Percentiles rank a stretch among this genome's conserved stretches.
Evolutionary conservation across 2,329 filamentous ascomycete genomes (phyloP).

Genomic region (Emergomyces africanus): DNA sequence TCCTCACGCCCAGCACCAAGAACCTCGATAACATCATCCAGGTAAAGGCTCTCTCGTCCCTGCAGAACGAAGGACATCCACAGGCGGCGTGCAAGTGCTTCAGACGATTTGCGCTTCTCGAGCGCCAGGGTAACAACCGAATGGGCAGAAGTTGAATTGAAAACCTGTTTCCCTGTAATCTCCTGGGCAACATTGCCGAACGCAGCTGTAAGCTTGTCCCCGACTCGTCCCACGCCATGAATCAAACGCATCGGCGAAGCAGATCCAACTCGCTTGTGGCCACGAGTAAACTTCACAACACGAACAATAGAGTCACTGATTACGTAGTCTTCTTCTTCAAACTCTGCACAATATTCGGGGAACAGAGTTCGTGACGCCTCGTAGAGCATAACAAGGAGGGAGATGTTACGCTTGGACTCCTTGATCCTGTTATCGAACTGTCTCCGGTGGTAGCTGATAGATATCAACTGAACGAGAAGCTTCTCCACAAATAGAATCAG

Average conservation of each 20-base stretch:
- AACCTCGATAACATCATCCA: slow-evolving; percentile 78
- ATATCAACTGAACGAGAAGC: slow-evolving; percentile 50
- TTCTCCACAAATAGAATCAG: slow-evolving; percentile 48
- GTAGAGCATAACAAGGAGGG: slow-evolving; percentile 71
- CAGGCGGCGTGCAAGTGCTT: slow-evolving; percentile 84
- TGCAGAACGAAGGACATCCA: slow-evolving; percentile 99
- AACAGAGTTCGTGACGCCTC: slow-evolving; percentile 82
- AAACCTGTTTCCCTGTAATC: slow-evolving; percentile 89
- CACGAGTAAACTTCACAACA: slow-evolving; percentile 38
- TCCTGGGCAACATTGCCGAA: slow-evolving; percentile 91
- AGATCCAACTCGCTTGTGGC: slow-evolving; percentile 44
- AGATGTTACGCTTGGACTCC: slow-evolving; percentile 76
- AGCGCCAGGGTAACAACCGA: slow-evolving; percentile 81
- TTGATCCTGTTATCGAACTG: slow-evolving; percentile 61
- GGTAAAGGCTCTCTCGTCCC: slow-evolving; percentile 63
- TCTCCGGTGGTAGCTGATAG: slow-evolving; percentile 55
- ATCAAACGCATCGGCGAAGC: slow-evolving; percentile 70
- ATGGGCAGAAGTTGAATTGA: slow-evolving; percentile 83
- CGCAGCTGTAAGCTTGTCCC: slow-evolving; percentile 84
- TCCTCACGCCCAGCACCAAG: slow-evolving; percentile 60
- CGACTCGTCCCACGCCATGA: slow-evolving; percentile 57
- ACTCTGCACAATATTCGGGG: slow-evolving; percentile 83
- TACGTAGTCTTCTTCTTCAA: slow-evolving; percentile 78
- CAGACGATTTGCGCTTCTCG: slow-evolving; percentile 69
- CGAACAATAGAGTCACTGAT: slow-evolving; percentile 73